Evolutionary conservation across 2,329 filamentous ascomycete species (phyloP).

Genomic region (Davidsoniella australis): DNA sequence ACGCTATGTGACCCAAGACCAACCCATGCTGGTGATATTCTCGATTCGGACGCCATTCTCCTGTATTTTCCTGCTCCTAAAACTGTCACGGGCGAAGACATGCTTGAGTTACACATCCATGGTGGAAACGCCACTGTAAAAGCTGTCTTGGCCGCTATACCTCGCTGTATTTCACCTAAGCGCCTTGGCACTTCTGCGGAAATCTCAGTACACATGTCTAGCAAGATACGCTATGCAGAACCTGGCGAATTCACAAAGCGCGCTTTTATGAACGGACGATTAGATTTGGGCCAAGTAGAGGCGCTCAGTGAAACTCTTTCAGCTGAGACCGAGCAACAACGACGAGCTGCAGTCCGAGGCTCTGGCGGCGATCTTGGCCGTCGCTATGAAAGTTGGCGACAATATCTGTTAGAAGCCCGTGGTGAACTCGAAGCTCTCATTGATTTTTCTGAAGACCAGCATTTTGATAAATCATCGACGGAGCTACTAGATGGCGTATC

Average conservation of each 20-base stretch:
- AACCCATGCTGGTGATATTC: slow-evolving; percentile 30
- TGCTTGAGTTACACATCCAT: slow-evolving; percentile 88
- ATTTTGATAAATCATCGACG: slow-evolving; percentile 75
- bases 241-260: slow-evolving; percentile 89
- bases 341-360: slow-evolving; percentile 67
- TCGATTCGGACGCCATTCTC: slow-evolving; percentile 64
- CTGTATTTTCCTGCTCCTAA: slow-evolving; percentile 67
- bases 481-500: slow-evolving; percentile 56
- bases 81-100: slow-evolving; percentile 81
- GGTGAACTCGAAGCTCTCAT: slow-evolving; percentile 91
- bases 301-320: slow-evolving; percentile 44
- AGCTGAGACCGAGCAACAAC: slow-evolving; percentile 81
- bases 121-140: slow-evolving; percentile 79
- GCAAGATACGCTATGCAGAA: slow-evolving; percentile 65
- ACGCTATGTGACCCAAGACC: slow-evolving; percentile 43
- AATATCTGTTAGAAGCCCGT: slow-evolving; percentile 58
- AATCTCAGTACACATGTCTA: neutral
- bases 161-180: slow-evolving; percentile 25
- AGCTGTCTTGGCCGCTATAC: slow-evolving; percentile 65
- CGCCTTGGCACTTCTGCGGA: neutral
- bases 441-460: slow-evolving; percentile 93
- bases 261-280: slow-evolving; percentile 71
- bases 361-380: slow-evolving; percentile 51
- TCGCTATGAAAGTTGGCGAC: slow-evolving; percentile 71
- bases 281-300: slow-evolving; percentile 74